phyloP scores from a whole-genome alignment of 768 basidiomycete genomes.

The Tulasnella sp. region DNA sequence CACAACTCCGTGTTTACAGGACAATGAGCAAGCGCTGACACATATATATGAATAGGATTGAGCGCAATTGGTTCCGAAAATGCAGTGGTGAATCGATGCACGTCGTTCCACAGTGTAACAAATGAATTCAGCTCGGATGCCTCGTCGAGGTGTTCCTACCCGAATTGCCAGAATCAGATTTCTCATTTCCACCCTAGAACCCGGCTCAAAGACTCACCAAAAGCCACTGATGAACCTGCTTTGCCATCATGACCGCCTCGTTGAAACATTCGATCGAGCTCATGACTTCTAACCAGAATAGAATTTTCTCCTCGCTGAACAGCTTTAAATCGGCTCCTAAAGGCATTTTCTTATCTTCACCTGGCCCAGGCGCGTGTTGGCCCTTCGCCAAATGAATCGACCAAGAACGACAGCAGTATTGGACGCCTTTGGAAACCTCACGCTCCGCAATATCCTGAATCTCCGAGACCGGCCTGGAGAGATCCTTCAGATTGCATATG shows the following conservation, averaged over 20 bases:
- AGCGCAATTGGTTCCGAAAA: not conserved
- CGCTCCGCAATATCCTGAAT: not conserved
- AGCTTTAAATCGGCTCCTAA: not conserved
- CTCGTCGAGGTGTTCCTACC: not conserved
- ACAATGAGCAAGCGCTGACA: not conserved
- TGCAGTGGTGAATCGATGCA: not conserved
- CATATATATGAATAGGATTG: not conserved
- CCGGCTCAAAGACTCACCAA: not conserved
- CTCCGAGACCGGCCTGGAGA: not conserved
- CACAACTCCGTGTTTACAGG: not conserved
- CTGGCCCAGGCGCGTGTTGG: not conserved
- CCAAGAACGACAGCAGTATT: not conserved
- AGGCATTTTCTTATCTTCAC: not conserved
- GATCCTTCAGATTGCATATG: not conserved
- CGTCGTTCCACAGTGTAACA: not conserved
- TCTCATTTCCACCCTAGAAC: too few relatives aligned
- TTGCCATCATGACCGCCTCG: not conserved
- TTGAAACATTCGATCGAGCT: not conserved
- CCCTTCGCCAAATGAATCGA: not conserved
- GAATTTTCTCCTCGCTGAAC: not conserved
- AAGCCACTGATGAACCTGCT: slow-evolving; percentile 4
- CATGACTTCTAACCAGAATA: not conserved
- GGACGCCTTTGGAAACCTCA: not conserved
- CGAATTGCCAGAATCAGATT: not conserved
- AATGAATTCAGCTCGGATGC: not conserved